phyloP scores from a whole-genome alignment of 495 filamentous ascomycete genomes.

The Penicillium ucsense region DNA sequence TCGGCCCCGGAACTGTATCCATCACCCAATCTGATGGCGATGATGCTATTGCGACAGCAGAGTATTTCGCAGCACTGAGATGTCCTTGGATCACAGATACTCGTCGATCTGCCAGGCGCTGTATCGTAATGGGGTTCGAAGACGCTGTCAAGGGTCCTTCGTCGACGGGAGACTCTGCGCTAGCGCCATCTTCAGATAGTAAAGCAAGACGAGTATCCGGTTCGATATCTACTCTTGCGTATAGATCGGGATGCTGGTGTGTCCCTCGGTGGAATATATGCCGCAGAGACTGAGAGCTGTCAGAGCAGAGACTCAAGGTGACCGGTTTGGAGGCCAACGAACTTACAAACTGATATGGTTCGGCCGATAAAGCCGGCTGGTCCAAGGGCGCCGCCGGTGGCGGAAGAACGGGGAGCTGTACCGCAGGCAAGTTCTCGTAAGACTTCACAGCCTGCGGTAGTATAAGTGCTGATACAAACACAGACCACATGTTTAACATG shows the following conservation, averaged over 20 bases:
- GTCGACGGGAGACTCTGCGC: slow-evolving; percentile 26
- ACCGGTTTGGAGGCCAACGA: neutral
- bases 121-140: slow-evolving; percentile 56
- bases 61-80: slow-evolving; percentile 54
- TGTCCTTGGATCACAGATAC: slow-evolving; percentile 66
- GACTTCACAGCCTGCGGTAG: slow-evolving; percentile 16
- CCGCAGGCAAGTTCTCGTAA: slow-evolving; percentile 6
- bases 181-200: slow-evolving; percentile 51
- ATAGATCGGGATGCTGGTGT: slow-evolving; percentile 58
- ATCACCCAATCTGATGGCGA: slow-evolving; percentile 69
- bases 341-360: slow-evolving; percentile 31
- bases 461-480: slow-evolving; percentile 17
- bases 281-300: slow-evolving; percentile 54
- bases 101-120: slow-evolving; percentile 72
- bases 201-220: slow-evolving; percentile 53
- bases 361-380: slow-evolving; percentile 9
- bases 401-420: slow-evolving; percentile 22
- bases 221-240: slow-evolving; percentile 63
- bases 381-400: slow-evolving; percentile 23
- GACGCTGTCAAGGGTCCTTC: slow-evolving; percentile 36
- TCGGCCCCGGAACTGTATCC: slow-evolving; percentile 68
- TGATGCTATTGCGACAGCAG: slow-evolving; percentile 48
- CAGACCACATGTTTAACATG: slow-evolving; percentile 7
- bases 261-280: slow-evolving; percentile 90
- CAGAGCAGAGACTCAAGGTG: slow-evolving; percentile 1